Percentiles rank a stretch among this genome's conserved stretches.
These are phyloP conservation scores for Emericellopsis terricola DNA, from an alignment of 495 filamentous ascomycete genomes.

Conservation along the genomic window DNA sequence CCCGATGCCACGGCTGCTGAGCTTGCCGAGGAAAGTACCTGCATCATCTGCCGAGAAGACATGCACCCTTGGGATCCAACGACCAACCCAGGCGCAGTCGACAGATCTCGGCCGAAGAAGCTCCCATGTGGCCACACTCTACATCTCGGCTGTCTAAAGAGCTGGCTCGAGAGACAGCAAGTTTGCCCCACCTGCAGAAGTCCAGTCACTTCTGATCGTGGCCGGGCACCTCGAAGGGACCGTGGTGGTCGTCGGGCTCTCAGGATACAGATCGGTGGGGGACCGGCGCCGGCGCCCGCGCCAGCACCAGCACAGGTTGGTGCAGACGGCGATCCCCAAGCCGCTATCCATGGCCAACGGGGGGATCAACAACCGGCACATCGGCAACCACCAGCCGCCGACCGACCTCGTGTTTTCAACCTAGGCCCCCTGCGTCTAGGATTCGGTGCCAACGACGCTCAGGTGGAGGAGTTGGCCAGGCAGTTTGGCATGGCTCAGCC, in stretches of 20 bases:
- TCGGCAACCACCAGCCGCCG: slow-evolving; percentile 11
- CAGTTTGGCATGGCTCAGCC: slow-evolving; percentile 15
- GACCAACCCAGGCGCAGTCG: slow-evolving; percentile 35
- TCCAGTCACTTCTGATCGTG: slow-evolving; percentile 33
- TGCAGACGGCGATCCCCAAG: slow-evolving; percentile 14
- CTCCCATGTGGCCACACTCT: slow-evolving; percentile 91
- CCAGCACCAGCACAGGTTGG: background rate
- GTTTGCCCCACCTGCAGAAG: slow-evolving; percentile 89
- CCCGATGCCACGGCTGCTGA: slow-evolving; percentile 85
- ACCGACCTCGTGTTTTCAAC: slow-evolving; percentile 33
- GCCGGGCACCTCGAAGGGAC: background rate
- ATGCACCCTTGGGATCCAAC: slow-evolving; percentile 58
- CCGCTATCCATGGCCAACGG: slow-evolving; percentile 37
- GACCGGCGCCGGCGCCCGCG: background rate
- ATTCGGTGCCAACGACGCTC: slow-evolving; percentile 18
- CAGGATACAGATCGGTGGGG: slow-evolving; percentile 4
- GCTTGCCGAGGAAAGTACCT: slow-evolving; percentile 69
- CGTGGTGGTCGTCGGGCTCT: background rate
- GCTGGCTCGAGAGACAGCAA: slow-evolving; percentile 97
- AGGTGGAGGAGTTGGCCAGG: slow-evolving; percentile 28
- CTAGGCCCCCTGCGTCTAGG: slow-evolving; percentile 41
- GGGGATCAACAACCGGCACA: slow-evolving; percentile 9
- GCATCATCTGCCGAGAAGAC: slow-evolving; percentile 94
- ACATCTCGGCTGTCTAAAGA: slow-evolving; percentile 83
- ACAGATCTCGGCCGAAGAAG: slow-evolving; percentile 81